phyloP scores from a whole-genome alignment of 2,329 filamentous ascomycete genomes.

The Byssochlamys sp. region DNA sequence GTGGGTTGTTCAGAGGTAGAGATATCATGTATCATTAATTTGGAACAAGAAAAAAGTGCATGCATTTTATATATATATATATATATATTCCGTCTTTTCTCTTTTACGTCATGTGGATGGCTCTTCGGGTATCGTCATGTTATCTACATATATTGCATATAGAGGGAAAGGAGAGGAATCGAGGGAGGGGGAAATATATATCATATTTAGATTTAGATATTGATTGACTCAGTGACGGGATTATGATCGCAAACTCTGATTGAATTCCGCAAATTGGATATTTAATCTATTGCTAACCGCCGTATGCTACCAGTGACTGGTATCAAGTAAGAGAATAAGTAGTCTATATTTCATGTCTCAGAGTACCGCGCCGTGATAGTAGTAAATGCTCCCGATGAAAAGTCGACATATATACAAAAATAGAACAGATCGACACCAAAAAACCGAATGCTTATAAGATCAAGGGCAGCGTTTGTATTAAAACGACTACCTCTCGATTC shows the following conservation, averaged over 20 bases:
- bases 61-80: too few relatives aligned
- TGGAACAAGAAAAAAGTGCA: slow-evolving; percentile 1
- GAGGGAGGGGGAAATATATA: neutral
- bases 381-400: neutral
- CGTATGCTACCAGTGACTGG: neutral
- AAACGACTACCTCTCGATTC: neutral
- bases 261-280: neutral
- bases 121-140: neutral
- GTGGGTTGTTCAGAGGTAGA: slow-evolving; percentile 52
- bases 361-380: neutral
- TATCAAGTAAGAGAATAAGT: neutral
- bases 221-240: too few relatives aligned
- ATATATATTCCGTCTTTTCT: too few relatives aligned
- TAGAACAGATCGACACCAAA: neutral
- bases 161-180: neutral
- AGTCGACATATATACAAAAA: neutral
- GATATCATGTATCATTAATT: neutral
- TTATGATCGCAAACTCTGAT: neutral
- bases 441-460: neutral
- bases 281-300: neutral
- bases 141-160: neutral
- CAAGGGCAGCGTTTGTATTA: neutral
- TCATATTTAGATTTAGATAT: too few relatives aligned
- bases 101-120: too few relatives aligned
- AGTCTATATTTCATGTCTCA: neutral